Evolutionary conservation across 2,329 filamentous ascomycete genomes (phyloP), one percentile per base, ranked within the genome.

Genomic region (Tolypocladium sp.): DNA sequence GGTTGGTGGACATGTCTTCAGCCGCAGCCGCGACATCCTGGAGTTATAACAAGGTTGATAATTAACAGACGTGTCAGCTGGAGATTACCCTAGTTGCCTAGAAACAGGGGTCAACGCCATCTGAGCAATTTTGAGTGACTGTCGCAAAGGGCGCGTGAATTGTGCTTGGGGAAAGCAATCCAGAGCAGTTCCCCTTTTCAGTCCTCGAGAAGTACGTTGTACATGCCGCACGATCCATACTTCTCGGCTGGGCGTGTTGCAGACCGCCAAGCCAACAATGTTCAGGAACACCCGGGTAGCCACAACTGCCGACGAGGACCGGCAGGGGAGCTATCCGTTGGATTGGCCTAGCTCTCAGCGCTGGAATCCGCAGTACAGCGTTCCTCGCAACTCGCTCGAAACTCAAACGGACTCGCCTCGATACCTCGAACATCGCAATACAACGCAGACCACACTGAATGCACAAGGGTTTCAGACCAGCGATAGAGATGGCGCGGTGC

Each of bases 301-400:
- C 38, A 33, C 22, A n/a, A 10, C 4, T 27, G 40, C 38, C 22
- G 22, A 42, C 37, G 25, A 27, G 6, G 30, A 55, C 27, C 10
- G 17, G 6, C 7, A 33, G 37, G 4, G 15, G 9, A 35, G 62
- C 25, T 69, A 69, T 25, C 42, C 54, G 7, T 59, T 68, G 12
- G 60, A 63, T 4, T 67, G 56, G 59, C 63, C 63, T 1, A 46
- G 42, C 1, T 64, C 65, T 10, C 60, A 66, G 44, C 66, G 65
- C n/a, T 70, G 68, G 68, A 69, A 68, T 38, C 66, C 66, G 4
- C 57, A 62, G 27, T 70, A 69, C 58, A 60, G 55, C 41, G 66
- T 63, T 22, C 63, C 62, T n/a, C 59, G 63, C 56, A 67, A 62
- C 54, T 67, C 65, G 4, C 8, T 62, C 17, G 62, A 64, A 3